A percentile compares a stretch with the other conserved stretches of the same genome.
These are phyloP conservation scores for Pythium oligandrum DNA, from an alignment of 352 stramenopile species.

Conservation along the genomic window DNA sequence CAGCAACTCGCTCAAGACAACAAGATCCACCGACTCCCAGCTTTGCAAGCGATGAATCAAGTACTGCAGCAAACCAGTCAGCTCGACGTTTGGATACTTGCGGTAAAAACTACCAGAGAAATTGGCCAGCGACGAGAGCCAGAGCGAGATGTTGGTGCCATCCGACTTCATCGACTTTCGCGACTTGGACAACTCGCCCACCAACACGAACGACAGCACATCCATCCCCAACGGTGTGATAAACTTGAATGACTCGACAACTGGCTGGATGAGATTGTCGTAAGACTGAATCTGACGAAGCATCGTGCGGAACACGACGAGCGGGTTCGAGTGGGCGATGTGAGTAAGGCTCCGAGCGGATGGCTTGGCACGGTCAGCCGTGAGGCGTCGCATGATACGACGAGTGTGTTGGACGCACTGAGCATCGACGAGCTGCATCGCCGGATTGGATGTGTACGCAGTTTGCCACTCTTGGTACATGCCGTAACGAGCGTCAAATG, in stretches of 20 bases:
- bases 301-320: conserved; percentile 94
- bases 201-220: conserved; percentile 91
- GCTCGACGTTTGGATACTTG: conserved; percentile 90
- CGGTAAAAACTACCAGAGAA: conserved; percentile 95
- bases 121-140: conserved; percentile 90
- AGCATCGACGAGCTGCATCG: conserved; percentile 66
- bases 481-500: conserved; percentile 75
- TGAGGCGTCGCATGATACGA: conserved; percentile 77
- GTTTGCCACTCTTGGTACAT: conserved; percentile 80
- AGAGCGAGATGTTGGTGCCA: conserved; percentile 91
- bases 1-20: conserved; percentile 86
- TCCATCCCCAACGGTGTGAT: conserved; percentile 92
- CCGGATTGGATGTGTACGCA: conserved; percentile 46
- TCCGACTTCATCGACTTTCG: conserved; percentile 83
- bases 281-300: conserved; percentile 96
- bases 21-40: conserved; percentile 79
- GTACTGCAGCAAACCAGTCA: conserved; percentile 89
- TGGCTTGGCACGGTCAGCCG: conserved; percentile 72
- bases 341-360: conserved; percentile 80
- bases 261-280: conserved; percentile 95
- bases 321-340: conserved; percentile 90
- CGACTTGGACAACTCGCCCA: conserved; percentile 85
- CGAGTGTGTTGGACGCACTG: conserved; percentile 65
- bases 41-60: conserved; percentile 85
- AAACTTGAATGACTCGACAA: conserved; percentile 95